A percentile compares a stretch with the other conserved stretches of the same genome.
Evolutionary conservation across 768 basidiomycete genomes (phyloP).

Genomic region (Pleurotus pulmonarius): DNA sequence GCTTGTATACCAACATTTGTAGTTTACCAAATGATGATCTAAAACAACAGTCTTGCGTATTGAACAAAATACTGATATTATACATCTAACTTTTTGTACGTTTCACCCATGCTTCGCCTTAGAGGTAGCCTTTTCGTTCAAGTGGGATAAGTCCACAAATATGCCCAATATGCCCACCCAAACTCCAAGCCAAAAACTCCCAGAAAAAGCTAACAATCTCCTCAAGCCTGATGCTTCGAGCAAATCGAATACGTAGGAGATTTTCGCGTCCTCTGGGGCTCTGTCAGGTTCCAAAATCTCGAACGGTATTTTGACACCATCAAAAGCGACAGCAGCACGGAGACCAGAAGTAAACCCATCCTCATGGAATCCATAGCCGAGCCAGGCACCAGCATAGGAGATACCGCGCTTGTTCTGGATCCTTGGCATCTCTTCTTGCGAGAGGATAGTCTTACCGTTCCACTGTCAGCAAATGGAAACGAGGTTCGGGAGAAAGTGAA

Average conservation of each 20-base stretch:
- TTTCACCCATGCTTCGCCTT: not conserved
- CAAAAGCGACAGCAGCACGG: conserved; percentile 23
- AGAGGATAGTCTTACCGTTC: conserved; percentile 42
- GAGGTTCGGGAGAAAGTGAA: not conserved
- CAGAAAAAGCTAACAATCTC: conserved; percentile 22
- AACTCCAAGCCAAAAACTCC: conserved; percentile 14
- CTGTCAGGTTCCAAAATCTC: conserved; percentile 36
- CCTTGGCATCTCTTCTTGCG: conserved; percentile 45
- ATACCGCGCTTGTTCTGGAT: conserved; percentile 66
- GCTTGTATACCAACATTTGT: too few species aligned
- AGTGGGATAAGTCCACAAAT: not conserved
- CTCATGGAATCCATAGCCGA: conserved; percentile 80
- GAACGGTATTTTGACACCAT: conserved; percentile 35
- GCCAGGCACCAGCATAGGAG: conserved; percentile 68
- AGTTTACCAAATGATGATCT: too few species aligned
- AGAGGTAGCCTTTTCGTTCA: not conserved
- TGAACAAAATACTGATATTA: not conserved
- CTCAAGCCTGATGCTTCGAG: conserved; percentile 33
- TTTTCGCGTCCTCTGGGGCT: conserved; percentile 14
- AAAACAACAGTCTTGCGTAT: not conserved
- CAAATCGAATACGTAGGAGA: conserved; percentile 33
- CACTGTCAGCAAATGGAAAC: not conserved
- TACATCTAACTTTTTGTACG: not conserved
- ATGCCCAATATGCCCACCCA: not conserved
- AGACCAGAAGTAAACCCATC: conserved; percentile 62